phyloP scores from a whole-genome alignment of 441 rosid species.

The Melastoma candidum region DNA sequence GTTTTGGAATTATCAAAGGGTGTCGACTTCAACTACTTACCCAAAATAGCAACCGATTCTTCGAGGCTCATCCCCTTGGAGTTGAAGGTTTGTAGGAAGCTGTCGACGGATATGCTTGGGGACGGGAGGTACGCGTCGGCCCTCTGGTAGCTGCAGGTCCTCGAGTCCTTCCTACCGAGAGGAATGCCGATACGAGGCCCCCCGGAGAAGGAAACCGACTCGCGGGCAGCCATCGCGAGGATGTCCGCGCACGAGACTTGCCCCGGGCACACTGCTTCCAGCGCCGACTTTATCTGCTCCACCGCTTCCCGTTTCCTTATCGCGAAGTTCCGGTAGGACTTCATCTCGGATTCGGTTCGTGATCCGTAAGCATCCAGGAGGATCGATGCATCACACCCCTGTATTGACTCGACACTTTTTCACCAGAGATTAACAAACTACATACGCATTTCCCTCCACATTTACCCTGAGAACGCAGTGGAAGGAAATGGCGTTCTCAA shows the following conservation, averaged over 20 bases:
- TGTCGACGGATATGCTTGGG: constrained; percentile 17
- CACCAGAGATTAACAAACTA: background rate
- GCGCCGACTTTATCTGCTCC: constrained; percentile 11
- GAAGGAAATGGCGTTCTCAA: background rate
- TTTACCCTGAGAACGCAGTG: background rate
- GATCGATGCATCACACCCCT: constrained; percentile 34
- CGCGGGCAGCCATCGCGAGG: constrained; percentile 24
- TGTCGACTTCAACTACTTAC: background rate
- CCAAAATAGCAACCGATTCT: constrained; percentile 27
- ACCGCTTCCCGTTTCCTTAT: constrained; percentile 22
- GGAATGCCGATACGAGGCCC: constrained; percentile 28
- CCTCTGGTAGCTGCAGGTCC: constrained; percentile 13
- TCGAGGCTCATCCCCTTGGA: constrained; percentile 20
- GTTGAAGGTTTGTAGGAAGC: constrained; percentile 21
- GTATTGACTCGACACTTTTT: background rate
- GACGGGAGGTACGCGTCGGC: constrained; percentile 21
- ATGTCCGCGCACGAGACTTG: constrained; percentile 30
- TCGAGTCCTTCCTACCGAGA: constrained; percentile 29
- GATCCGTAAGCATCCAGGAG: constrained; percentile 12
- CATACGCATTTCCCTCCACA: background rate
- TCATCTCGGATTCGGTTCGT: constrained; percentile 11
- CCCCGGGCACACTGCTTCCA: constrained; percentile 19
- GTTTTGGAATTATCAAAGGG: background rate
- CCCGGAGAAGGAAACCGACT: constrained; percentile 23
- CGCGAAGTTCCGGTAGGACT: constrained; percentile 19